Evolutionary conservation across 108 stramenopile species (phyloP), one percentile per base, ranked within the genome.

Genomic region (Stephanodiscus triporus): DNA sequence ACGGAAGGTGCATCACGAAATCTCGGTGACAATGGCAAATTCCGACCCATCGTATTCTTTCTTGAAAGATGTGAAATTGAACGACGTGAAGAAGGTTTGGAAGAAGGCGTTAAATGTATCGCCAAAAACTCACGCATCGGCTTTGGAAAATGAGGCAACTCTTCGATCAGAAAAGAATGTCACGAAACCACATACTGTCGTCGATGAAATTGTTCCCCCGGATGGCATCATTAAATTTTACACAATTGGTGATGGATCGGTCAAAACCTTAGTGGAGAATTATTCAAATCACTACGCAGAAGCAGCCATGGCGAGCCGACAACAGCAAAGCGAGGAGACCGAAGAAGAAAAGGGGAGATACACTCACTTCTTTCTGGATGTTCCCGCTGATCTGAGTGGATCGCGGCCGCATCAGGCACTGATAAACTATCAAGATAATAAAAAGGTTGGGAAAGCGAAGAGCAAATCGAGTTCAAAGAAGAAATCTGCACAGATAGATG

Each of bases 51-150:
- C 68, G 3, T 83, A 66, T 49, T 53, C 74, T 29, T 87, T 85
- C 59, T 49, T 84, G 34, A 69, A 76, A 32, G 45, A 69, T 24
- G 68, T 89, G 43, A 54, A 62, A 49, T 66, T 89, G 22, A 84
- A 86, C 53, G 84, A 90, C 55, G 86, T 90, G 67, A 87, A 88
- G 66, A 90, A 88, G 65, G 85, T 84, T 11, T 90, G 89, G 89
- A 90, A 88, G 76, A 88, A 87, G 72, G 89, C 87, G 1, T 23
- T 87, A n/a, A 75, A 55, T 48, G 68, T 49, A 6, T 59, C 83
- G 50, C 10, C 72, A 22, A 36, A 50, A 4, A 27, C 16, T 10
- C 27, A 55, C 2, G 54, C 42, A 36, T 36, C 23, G 17, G 65
- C 57, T 24, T 30, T 9, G 14, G 7, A n/a, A 19, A 14, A 26